Base-by-base conservation (phyloP, 176 grass and related monocot species). In the Leersia perrieri region DNA sequence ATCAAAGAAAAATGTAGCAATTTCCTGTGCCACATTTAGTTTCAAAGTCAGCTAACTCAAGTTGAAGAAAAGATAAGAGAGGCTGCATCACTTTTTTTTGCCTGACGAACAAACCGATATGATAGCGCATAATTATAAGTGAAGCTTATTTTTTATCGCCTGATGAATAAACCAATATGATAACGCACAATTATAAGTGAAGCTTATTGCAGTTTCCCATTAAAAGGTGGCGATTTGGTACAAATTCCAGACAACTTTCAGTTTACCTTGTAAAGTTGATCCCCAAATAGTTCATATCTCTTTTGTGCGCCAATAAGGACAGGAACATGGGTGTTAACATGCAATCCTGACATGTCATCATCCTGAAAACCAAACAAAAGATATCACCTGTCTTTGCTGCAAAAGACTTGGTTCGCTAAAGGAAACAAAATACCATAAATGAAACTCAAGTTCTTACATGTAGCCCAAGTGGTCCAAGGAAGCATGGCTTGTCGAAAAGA, bases 401-500 rank as follows among this genome's bases (percentile, higher is more conserved):
- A 18, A 31, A 57, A 26, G 5, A 49, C 5, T 12, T 10, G 33
- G 76, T 34, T 29, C 7, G 14, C 11, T 20, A 35, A 72, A 62
- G 9, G 11, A 53, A 39, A 25, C n/a, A 64, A 9, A 3, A 14
- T 4, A 55, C 0, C 36, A 53, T 16, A 53, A 45, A 63, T 11
- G 44, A 15, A 66, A 28, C 22, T n/a, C 7, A 60, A 40, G 22
- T 82, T 64, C 83, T 79, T n/a, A 98, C 95, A 87, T 92, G 90
- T 53, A 98, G 72, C 57, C 88, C 81, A 72, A 98, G 92, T 26
- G 93, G 87, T 42, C 95, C 92, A 7, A 98, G 90, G 86, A 98
- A 98, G 81, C 95, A 98, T 2, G 90, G 90, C 30, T 98, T 98
- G 36, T 98, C 90, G 28, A 98, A 98, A 79, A 98, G 95, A 92